These are phyloP conservation scores for Fusarium torreyae DNA, from an alignment of 2,329 filamentous ascomycete genomes.

Conservation along the genomic window DNA sequence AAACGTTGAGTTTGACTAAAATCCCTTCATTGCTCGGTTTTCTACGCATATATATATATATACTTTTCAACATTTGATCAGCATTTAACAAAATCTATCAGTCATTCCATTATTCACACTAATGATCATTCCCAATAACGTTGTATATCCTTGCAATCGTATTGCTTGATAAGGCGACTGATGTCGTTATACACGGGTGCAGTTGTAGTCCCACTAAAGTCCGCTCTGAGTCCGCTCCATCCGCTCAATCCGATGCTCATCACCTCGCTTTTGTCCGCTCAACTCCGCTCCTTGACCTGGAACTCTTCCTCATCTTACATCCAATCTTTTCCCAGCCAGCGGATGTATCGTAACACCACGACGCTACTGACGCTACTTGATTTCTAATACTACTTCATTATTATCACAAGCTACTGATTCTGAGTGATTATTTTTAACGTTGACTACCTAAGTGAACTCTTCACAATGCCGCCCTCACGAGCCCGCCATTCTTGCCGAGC, in stretches of 20 bases:
- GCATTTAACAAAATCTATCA: too few species aligned
- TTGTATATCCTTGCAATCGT: not conserved
- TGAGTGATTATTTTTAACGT: not conserved
- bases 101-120: too few species aligned
- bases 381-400: conserved; percentile 1
- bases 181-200: not conserved
- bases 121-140: not conserved
- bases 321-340: not conserved
- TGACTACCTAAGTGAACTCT: not conserved
- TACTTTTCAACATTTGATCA: too few species aligned
- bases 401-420: not conserved
- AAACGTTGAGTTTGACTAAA: too few species aligned
- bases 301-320: not conserved
- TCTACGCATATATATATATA: too few species aligned
- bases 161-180: not conserved
- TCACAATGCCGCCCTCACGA: not conserved
- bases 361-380: not conserved
- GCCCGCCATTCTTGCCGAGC: conserved; percentile 11
- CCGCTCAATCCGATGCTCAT: not conserved
- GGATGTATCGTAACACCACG: not conserved
- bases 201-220: conserved; percentile 7
- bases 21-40: too few species aligned
- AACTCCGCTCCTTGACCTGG: not conserved
- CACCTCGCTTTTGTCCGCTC: conserved; percentile 2
- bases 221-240: conserved; percentile 1